Conservation (phyloP, 129 eudicot genomes). For the Solidago caesia region DNA sequence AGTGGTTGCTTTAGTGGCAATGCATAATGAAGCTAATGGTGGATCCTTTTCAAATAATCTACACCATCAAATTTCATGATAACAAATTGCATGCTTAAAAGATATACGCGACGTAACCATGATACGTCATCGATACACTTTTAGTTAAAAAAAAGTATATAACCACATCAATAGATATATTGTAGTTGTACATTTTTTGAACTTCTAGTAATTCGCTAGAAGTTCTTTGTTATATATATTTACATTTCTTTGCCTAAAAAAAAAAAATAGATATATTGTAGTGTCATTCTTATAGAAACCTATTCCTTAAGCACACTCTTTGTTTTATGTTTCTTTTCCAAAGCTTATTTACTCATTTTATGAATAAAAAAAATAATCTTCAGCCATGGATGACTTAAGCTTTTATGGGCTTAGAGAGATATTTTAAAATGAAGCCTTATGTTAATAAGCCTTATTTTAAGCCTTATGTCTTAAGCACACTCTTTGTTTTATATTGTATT, state of each 20-base stretch:
- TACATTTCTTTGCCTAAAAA: too few species aligned
- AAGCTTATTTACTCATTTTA: not conserved
- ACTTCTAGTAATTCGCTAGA: too few species aligned
- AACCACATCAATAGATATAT: too few species aligned
- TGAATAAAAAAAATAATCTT: not conserved
- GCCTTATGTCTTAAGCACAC: too few species aligned
- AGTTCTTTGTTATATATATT: too few species aligned
- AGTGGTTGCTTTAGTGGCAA: slow-evolving; percentile 36
- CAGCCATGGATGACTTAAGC: not conserved
- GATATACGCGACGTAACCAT: slow-evolving; percentile 1
- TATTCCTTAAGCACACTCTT: not conserved
- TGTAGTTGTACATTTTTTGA: too few species aligned
- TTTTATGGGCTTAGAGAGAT: too few species aligned
- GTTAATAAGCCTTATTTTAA: too few species aligned
- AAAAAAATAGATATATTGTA: too few species aligned
- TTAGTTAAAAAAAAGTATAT: not conserved
- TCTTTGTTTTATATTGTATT: too few species aligned
- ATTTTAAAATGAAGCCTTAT: too few species aligned
- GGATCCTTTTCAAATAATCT: slow-evolving; percentile 26
- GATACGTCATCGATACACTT: not conserved
- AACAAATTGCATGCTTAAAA: slow-evolving; percentile 1
- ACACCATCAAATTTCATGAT: slow-evolving; percentile 20
- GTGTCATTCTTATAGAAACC: not conserved
- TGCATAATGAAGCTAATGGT: slow-evolving; percentile 28
- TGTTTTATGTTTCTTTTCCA: not conserved